Conservation (phyloP, 768 basidiomycete genomes). For the Butyriboletus loyo region DNA sequence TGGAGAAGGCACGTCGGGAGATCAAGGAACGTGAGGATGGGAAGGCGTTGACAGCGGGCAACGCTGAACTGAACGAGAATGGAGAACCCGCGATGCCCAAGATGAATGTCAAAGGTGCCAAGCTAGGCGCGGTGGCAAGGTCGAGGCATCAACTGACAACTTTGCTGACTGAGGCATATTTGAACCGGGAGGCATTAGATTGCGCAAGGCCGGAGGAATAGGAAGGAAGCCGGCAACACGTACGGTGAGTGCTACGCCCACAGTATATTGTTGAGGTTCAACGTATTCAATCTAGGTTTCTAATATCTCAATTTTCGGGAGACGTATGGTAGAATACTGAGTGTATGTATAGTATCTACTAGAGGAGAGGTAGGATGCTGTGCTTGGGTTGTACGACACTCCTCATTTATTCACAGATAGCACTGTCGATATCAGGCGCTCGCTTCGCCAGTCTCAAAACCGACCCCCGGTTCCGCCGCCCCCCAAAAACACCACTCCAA, state of each 20-base stretch:
- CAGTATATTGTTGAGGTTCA: not conserved
- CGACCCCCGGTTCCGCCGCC: slow-evolving; percentile 89
- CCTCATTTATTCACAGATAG: not conserved
- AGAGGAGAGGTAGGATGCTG: slow-evolving; percentile 14
- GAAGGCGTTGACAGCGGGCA: slow-evolving; percentile 70
- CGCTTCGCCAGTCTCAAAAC: slow-evolving; percentile 84
- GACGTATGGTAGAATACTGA: not conserved
- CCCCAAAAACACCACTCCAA: slow-evolving; percentile 77
- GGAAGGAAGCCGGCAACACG: slow-evolving; percentile 90
- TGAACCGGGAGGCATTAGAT: slow-evolving; percentile 79
- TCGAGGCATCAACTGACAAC: slow-evolving; percentile 79
- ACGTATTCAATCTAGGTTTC: slow-evolving; percentile 18
- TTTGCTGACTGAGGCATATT: slow-evolving; percentile 76
- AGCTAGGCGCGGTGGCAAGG: slow-evolving; percentile 64
- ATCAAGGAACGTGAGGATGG: slow-evolving; percentile 72
- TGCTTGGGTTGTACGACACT: not conserved
- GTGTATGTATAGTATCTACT: slow-evolving; percentile 19
- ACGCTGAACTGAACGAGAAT: slow-evolving; percentile 36
- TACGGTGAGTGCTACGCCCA: slow-evolving; percentile 57
- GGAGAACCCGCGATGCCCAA: slow-evolving; percentile 57
- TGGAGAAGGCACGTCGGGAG: slow-evolving; percentile 74
- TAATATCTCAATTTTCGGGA: slow-evolving; percentile 8
- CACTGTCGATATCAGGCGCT: slow-evolving; percentile 59
- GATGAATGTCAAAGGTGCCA: slow-evolving; percentile 84
- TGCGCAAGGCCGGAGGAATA: slow-evolving; percentile 76